A percentile compares a stretch with the other conserved stretches of the same genome.
These are phyloP conservation scores for Calonectria henricotiae DNA, from an alignment of 2,329 filamentous ascomycete species.

Conservation along the genomic window DNA sequence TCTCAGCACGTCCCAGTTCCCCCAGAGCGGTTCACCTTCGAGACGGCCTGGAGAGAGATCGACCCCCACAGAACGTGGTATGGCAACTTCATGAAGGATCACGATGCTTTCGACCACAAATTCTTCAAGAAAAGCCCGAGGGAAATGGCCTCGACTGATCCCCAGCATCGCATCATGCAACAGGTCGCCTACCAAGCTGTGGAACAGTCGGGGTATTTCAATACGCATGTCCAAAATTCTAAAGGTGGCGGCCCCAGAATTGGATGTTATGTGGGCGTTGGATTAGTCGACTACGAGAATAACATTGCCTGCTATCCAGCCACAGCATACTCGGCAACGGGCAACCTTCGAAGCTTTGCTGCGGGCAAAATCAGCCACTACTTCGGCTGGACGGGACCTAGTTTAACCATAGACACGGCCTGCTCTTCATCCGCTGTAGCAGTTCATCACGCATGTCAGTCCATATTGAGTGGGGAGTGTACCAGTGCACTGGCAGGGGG, in stretches of 20 bases:
- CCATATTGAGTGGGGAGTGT: conserved; percentile 54
- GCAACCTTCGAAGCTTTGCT: conserved; percentile 55
- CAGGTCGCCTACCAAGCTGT: conserved; percentile 29
- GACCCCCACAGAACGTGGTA: conserved; percentile 21
- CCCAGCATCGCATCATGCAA: conserved; percentile 12
- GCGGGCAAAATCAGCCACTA: conserved; percentile 56
- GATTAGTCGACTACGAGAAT: conserved; percentile 59
- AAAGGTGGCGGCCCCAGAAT: background rate
- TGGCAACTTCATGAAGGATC: conserved; percentile 20
- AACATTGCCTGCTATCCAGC: conserved; percentile 55
- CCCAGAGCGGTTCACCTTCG: background rate
- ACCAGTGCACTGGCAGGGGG: conserved; percentile 59
- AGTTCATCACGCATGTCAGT: conserved; percentile 55
- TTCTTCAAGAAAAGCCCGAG: conserved; percentile 31
- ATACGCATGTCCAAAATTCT: no score
- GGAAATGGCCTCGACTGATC: conserved; percentile 13
- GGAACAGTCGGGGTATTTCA: conserved; percentile 27
- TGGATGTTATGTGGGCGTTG: background rate
- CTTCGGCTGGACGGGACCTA: conserved; percentile 60
- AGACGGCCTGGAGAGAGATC: background rate
- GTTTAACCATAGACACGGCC: conserved; percentile 58
- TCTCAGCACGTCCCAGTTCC: background rate
- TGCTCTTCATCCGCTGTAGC: conserved; percentile 59
- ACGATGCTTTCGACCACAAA: conserved; percentile 34
- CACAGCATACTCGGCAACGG: conserved; percentile 56